Conservation (phyloP, 148 eudicot genomes). For the Silene conica region DNA sequence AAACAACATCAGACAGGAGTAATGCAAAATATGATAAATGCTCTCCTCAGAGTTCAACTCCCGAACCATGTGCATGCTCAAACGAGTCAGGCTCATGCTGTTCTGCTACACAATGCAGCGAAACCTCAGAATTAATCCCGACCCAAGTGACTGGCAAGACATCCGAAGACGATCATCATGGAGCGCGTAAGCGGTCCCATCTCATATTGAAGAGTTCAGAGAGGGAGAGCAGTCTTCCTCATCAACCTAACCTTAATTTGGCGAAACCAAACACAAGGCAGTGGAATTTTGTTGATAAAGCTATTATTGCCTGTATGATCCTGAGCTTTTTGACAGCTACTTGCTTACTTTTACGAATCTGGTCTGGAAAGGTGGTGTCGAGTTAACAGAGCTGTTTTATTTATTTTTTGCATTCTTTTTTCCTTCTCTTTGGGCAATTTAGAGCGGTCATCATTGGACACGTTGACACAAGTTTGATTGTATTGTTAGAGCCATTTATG, state of each 20-base stretch:
- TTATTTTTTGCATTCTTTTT: not conserved
- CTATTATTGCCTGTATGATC: not conserved
- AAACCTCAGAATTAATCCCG: slow-evolving; percentile 2
- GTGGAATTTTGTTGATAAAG: not conserved
- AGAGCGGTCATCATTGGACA: too few species aligned
- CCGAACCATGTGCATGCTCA: slow-evolving; percentile 55
- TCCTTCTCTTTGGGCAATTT: not conserved
- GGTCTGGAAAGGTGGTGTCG: not conserved
- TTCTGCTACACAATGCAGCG: slow-evolving; percentile 32
- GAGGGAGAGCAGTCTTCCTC: not conserved
- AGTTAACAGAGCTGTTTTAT: not conserved
- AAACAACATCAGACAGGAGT: slow-evolving; percentile 18
- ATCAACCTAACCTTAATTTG: not conserved
- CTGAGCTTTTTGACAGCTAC: not conserved
- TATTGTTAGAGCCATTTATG: too few species aligned
- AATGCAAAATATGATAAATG: slow-evolving; percentile 22
- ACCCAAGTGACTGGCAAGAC: slow-evolving; percentile 17
- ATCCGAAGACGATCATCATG: not conserved
- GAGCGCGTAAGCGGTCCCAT: not conserved
- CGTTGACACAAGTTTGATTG: too few species aligned
- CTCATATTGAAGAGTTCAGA: not conserved
- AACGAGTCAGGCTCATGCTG: slow-evolving; percentile 45
- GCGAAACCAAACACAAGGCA: not conserved
- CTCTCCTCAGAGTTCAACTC: slow-evolving; percentile 34
- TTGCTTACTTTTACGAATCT: not conserved